Evolutionary conservation across 164 flowering plant species (phyloP), one percentile per base, ranked within the genome.

Genomic region (Nymphaea thermarum): DNA sequence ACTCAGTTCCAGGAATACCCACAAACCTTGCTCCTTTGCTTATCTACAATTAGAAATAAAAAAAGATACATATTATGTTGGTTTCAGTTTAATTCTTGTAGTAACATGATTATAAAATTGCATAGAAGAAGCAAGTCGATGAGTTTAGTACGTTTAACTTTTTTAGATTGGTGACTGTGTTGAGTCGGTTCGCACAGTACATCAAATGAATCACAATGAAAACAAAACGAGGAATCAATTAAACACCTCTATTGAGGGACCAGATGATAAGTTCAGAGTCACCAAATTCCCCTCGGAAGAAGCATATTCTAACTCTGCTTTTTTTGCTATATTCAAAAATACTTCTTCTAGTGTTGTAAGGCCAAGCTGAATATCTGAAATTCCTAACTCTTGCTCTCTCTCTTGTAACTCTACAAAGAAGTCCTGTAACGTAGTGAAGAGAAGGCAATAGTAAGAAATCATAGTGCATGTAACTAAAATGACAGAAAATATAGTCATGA

Each of bases 261-360:
- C 97, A 3, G 96, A 85, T 63, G 90, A 74, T 44, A 89, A 78
- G 55, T 81, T 82, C 47, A 95, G 77, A 66, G 89, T 81, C 17
- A 74, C 84, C 75, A 83, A 67, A 68, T 72, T 81, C 42, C 90
- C 91, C 47, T 92, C 96, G 45, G 86, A 82, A 16, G 81, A 71
- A 67, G 97, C 93, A 77, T 73, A 85, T 80, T 94, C 96, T 43
- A 92, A 73, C 80, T 95, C 99, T 36, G 99, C 96, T 69, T 87
- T 82, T 78, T 70, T 87, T 59, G 94, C 96, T 60, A 95, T 92
- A 67, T 90, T 95, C 68, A 95, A 77, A 81, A 95, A 92, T 63
- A 95, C 99, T 84, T 95, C 99, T 79, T 95, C 98, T 2, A 95
- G 94, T 42, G 98, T 92, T 67, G 96, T 82, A 43, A 95, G 86